phyloP scores from a whole-genome alignment of 257 asterid species.

The Fraxinus anomala region DNA sequence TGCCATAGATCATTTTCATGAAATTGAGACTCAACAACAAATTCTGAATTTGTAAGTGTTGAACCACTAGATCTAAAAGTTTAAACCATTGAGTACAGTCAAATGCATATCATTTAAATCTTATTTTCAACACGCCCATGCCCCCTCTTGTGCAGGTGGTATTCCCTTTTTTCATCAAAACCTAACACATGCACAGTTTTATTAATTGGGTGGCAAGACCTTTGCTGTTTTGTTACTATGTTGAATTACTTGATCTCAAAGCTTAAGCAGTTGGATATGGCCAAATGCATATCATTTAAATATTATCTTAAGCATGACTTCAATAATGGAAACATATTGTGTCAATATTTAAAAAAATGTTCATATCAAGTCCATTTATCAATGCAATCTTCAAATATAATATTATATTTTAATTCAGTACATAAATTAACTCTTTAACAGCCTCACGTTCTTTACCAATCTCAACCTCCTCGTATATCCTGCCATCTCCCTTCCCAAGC shows the following conservation, averaged over 20 bases:
- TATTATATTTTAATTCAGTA: neutral
- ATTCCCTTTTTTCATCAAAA: too few relatives aligned
- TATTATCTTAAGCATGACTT: neutral
- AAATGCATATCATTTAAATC: too few relatives aligned
- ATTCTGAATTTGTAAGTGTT: too few relatives aligned
- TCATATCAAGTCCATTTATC: conserved; percentile 2
- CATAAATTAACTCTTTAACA: conserved; percentile 9
- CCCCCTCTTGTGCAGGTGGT: too few relatives aligned
- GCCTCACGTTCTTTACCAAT: neutral
- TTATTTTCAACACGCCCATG: too few relatives aligned
- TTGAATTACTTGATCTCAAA: too few relatives aligned
- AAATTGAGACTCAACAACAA: conserved; percentile 5
- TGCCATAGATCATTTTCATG: neutral
- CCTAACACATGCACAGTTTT: too few relatives aligned
- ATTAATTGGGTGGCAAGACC: too few relatives aligned
- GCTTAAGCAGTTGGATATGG: too few relatives aligned
- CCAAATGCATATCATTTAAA: too few relatives aligned
- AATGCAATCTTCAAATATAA: conserved; percentile 1
- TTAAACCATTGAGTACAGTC: too few relatives aligned
- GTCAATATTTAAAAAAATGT: neutral
- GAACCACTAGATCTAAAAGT: neutral
- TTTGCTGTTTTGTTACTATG: too few relatives aligned
- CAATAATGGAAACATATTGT: neutral
- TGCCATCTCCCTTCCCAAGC: neutral
- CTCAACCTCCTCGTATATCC: neutral